Conservation (phyloP, 768 basidiomycete genomes). For the Boletus tomentosulus region DNA sequence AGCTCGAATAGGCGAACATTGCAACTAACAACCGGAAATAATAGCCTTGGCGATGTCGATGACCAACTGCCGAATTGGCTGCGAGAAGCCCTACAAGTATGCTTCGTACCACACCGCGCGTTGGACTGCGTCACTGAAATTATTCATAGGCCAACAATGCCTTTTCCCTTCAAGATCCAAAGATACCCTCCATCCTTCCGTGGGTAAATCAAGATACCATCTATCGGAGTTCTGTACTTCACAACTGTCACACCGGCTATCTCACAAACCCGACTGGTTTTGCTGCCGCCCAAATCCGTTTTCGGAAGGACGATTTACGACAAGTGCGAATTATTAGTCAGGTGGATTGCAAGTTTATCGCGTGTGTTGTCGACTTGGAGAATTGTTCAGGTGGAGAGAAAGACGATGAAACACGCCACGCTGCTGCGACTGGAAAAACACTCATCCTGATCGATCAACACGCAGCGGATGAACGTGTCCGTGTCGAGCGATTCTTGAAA, state of each 20-base stretch:
- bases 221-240: conserved; percentile 6
- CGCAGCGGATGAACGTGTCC: conserved; percentile 94
- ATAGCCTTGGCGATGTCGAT: conserved; percentile 1
- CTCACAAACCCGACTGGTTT: conserved; percentile 8
- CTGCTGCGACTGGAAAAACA: conserved; percentile 20
- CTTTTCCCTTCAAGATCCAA: conserved; percentile 47
- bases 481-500: conserved; percentile 79
- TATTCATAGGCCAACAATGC: conserved; percentile 48
- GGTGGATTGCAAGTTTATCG: conserved; percentile 89
- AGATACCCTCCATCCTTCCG: conserved; percentile 37
- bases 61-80: conserved; percentile 59
- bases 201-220: conserved; percentile 10
- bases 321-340: conserved; percentile 69
- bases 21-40: conserved; percentile 1
- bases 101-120: conserved; percentile 14
- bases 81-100: conserved; percentile 52
- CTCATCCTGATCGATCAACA: conserved; percentile 94
- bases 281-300: conserved; percentile 30
- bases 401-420: conserved; percentile 15
- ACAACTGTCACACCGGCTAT: conserved; percentile 13
- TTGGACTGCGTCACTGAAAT: conserved; percentile 7
- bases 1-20: conserved; percentile 9
- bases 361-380: conserved; percentile 50
- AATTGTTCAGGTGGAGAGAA: conserved; percentile 12
- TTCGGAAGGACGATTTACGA: conserved; percentile 52